Conservation (phyloP, 768 basidiomycete species). For the Boletus reticuloceps region DNA sequence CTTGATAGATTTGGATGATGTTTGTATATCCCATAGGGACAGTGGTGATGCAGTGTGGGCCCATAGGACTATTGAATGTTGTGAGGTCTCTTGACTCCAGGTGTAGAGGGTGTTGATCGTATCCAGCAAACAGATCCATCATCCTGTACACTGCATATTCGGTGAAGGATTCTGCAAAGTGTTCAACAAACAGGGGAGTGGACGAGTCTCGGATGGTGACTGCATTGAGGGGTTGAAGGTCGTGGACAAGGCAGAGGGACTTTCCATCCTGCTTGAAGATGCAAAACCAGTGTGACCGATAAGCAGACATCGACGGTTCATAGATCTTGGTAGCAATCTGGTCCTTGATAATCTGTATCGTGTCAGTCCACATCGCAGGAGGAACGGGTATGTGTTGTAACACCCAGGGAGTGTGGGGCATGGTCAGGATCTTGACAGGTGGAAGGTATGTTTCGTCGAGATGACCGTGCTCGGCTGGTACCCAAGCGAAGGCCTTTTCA, state of each 20-base stretch:
- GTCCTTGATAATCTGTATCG: conserved; percentile 25
- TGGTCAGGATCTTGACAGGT: too few relatives aligned
- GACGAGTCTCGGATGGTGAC: not conserved
- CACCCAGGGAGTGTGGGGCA: too few relatives aligned
- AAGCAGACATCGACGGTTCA: too few relatives aligned
- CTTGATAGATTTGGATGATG: not conserved
- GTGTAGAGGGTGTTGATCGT: not conserved
- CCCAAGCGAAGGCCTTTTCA: too few relatives aligned
- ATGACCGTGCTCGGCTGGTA: too few relatives aligned
- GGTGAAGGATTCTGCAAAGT: not conserved
- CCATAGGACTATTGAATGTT: not conserved
- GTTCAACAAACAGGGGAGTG: not conserved
- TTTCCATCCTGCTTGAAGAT: not conserved
- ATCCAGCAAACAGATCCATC: not conserved
- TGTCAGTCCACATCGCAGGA: too few relatives aligned
- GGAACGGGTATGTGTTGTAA: too few relatives aligned
- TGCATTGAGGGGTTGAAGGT: not conserved
- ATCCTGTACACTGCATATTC: not conserved
- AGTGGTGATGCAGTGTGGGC: not conserved
- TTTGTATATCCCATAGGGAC: not conserved
- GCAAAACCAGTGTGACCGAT: too few relatives aligned
- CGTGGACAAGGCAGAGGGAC: not conserved
- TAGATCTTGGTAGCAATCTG: conserved; percentile 21
- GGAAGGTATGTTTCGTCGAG: too few relatives aligned
- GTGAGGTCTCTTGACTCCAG: not conserved